Evolutionary conservation across 2,329 filamentous ascomycete genomes (phyloP).

Genomic region (Anthostomella pinea): DNA sequence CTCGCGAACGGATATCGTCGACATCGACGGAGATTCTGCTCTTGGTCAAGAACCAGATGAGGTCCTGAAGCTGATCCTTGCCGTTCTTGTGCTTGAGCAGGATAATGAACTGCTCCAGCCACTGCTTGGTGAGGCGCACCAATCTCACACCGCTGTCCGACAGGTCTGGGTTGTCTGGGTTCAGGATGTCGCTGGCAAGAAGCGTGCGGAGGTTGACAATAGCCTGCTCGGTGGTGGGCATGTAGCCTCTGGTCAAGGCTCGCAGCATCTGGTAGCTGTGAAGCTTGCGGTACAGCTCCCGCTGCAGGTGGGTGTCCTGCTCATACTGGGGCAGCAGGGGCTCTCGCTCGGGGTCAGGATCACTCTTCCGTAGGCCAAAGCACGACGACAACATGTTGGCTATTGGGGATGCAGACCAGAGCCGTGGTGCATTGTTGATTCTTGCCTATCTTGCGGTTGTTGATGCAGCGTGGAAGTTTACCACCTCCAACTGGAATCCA

Average conservation of each 20-base stretch:
- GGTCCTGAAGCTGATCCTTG: slow-evolving; percentile 83
- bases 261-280: slow-evolving; percentile 90
- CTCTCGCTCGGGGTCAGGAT: slow-evolving; percentile 61
- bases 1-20: slow-evolving; percentile 59
- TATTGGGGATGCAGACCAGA: background rate
- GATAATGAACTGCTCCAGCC: slow-evolving; percentile 77
- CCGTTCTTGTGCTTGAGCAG: slow-evolving; percentile 79
- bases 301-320: slow-evolving; percentile 77
- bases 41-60: slow-evolving; percentile 80
- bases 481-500: too few species aligned
- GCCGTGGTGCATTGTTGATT: too few species aligned
- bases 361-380: slow-evolving; percentile 54
- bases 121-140: slow-evolving; percentile 68
- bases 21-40: slow-evolving; percentile 69
- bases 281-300: slow-evolving; percentile 79
- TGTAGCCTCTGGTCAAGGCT: slow-evolving; percentile 78
- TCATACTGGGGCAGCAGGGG: slow-evolving; percentile 80
- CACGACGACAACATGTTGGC: slow-evolving; percentile 55
- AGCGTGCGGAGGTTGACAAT: slow-evolving; percentile 78
- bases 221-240: slow-evolving; percentile 86
- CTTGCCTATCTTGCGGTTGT: too few species aligned
- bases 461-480: too few species aligned
- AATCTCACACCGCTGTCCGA: slow-evolving; percentile 75
- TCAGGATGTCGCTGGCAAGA: slow-evolving; percentile 74
- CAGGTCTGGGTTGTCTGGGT: slow-evolving; percentile 69